Base-by-base conservation (phyloP, 768 basidiomycete genomes). In the Suillus spraguei region DNA sequence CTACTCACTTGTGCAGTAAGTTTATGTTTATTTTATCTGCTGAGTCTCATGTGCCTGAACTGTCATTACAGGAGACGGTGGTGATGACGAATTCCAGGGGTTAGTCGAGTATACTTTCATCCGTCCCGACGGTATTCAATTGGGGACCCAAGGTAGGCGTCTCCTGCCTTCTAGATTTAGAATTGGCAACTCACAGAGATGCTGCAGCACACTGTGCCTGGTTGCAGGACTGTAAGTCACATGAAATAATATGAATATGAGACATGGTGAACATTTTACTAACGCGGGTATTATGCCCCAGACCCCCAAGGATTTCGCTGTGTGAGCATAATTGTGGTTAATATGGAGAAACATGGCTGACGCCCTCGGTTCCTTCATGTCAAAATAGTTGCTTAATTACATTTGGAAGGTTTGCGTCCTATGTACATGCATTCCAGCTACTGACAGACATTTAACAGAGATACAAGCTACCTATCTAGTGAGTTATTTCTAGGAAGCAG, bases 261-360 rank as follows among this genome's bases (percentile, higher is more conserved):
- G 22, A 46, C n/a, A 58, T 11, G 20, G 13, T 42, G 55, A 59
- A 60, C 39, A 22, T 41, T 20, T 44, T 24, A 46, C 52, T 63
- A 46, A 60, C 24, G 20, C 47, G 3, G 14, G 61, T 22, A 33
- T 63, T 49, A 3, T 41, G 5, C 42, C 44, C 44, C 65, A 86
- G 87, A 89, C 76, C 85, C 88, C 14, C 78, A 85, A 61, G 87
- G 88, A 24, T 90, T 90, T 83, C 87, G 89, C 63, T 67, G 75
- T 62, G 84, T 85, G 76, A 71, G 52, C 46, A 6, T 28, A 20
- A 16, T 60, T 1, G 28, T 24, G 10, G 24, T 16, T 41, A 7
- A 16, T 39, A 20, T 44, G 24, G 53, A 46, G 24, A 62, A 32
- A 50, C 24, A 13, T 49, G 38, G 17, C 39, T 62, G 9, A 64